A percentile compares a stretch with the other conserved stretches of the same genome.
These are phyloP conservation scores for Ophiognomonia clavigignenti-juglandacearum DNA, from an alignment of 2,329 filamentous ascomycete genomes.

Conservation along the genomic window DNA sequence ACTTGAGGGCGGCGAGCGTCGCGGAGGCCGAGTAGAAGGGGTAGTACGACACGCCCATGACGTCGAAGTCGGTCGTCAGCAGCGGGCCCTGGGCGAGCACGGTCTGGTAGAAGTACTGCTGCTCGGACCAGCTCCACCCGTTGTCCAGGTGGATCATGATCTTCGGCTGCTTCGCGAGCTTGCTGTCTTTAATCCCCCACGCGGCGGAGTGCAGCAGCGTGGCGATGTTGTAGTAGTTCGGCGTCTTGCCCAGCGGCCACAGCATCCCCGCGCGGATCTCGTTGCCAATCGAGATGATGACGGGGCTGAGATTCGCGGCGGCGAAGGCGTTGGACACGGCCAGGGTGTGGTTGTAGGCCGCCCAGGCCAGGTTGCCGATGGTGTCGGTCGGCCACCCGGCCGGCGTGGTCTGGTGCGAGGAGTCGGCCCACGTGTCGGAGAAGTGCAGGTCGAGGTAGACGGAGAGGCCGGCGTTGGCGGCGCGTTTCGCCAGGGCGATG, in stretches of 20 bases:
- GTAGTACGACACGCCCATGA: conserved; percentile 70
- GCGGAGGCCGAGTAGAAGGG: conserved; percentile 62
- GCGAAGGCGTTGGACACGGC: conserved; percentile 59
- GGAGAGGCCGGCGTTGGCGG: conserved; percentile 55
- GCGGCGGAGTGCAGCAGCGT: conserved; percentile 59
- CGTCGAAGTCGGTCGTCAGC: conserved; percentile 54
- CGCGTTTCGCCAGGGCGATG: conserved; percentile 58
- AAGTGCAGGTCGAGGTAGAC: conserved; percentile 62
- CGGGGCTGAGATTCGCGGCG: conserved; percentile 46
- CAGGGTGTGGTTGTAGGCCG: conserved; percentile 65
- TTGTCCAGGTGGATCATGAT: conserved; percentile 75
- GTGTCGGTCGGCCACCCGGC: conserved; percentile 59
- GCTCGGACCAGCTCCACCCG: conserved; percentile 65
- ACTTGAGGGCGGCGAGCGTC: conserved; percentile 52
- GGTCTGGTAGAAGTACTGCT: conserved; percentile 55
- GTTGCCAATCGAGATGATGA: conserved; percentile 67
- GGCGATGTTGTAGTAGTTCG: conserved; percentile 56
- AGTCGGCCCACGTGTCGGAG: conserved; percentile 39
- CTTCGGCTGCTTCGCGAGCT: conserved; percentile 51
- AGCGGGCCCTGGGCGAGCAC: conserved; percentile 49
- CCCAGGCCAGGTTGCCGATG: conserved; percentile 52
- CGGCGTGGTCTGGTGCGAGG: conserved; percentile 52
- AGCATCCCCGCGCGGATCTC: conserved; percentile 65
- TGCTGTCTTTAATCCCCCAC: conserved; percentile 59
- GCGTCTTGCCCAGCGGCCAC: conserved; percentile 58